Conservation (phyloP, 495 filamentous ascomycete species). For the Staphylotrichum longicolle region DNA sequence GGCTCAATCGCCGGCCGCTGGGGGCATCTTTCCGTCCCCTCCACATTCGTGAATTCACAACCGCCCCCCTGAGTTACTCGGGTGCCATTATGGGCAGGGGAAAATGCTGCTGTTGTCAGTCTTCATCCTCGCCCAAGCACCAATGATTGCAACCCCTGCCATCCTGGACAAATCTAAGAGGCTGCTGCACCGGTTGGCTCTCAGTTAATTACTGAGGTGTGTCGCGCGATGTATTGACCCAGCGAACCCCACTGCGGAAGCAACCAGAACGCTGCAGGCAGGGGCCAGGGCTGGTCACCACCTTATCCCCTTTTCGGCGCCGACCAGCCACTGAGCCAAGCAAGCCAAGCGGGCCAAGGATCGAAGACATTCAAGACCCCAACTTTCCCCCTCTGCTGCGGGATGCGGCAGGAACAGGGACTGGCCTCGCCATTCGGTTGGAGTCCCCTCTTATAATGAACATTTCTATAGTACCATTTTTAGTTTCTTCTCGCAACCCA, state of each 20-base stretch:
- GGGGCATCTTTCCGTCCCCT: background rate
- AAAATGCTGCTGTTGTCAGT: background rate
- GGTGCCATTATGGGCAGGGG: background rate
- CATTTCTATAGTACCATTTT: slow-evolving; percentile 25
- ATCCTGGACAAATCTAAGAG: slow-evolving; percentile 22
- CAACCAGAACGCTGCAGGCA: slow-evolving; percentile 24
- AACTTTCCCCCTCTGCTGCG: slow-evolving; percentile 20
- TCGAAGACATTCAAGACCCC: slow-evolving; percentile 2
- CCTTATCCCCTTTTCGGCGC: slow-evolving; percentile 17
- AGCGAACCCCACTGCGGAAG: slow-evolving; percentile 28
- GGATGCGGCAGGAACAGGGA: slow-evolving; percentile 20
- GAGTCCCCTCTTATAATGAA: slow-evolving; percentile 11
- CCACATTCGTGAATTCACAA: background rate
- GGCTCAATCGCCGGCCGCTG: too few relatives aligned
- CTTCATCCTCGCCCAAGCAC: too few relatives aligned
- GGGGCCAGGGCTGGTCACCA: slow-evolving; percentile 23
- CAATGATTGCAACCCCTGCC: slow-evolving; percentile 7
- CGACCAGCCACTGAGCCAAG: slow-evolving; percentile 13
- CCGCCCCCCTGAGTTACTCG: background rate
- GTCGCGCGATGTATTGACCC: slow-evolving; percentile 25
- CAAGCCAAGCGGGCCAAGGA: background rate
- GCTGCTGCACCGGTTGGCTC: slow-evolving; percentile 18
- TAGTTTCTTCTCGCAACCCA: background rate
- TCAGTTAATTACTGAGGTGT: slow-evolving; percentile 10
- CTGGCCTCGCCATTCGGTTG: background rate